Percentiles rank a stretch among this genome's conserved stretches.
These are phyloP conservation scores for Suillus sp. DNA, from an alignment of 768 basidiomycete species.

Conservation along the genomic window DNA sequence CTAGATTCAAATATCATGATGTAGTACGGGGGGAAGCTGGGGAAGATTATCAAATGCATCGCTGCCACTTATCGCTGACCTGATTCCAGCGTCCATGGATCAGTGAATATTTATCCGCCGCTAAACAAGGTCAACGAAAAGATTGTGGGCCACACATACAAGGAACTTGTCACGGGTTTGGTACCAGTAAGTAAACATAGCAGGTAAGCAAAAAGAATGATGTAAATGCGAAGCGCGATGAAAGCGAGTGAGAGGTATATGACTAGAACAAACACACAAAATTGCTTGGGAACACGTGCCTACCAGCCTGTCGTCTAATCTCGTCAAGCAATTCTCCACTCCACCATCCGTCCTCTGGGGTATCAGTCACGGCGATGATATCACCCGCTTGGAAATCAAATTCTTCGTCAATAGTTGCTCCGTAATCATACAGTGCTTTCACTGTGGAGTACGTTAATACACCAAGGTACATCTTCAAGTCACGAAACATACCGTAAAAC, in stretches of 20 bases:
- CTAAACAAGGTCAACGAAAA: background rate
- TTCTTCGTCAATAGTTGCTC: conserved; percentile 85
- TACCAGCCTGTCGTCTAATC: conserved; percentile 64
- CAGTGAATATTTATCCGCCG: background rate
- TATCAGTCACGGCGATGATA: conserved; percentile 92
- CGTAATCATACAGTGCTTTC: conserved; percentile 88
- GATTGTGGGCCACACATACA: background rate
- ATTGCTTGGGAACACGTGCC: conserved; percentile 86
- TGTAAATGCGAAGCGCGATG: background rate
- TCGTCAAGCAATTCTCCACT: conserved; percentile 86
- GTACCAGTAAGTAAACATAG: conserved; percentile 2
- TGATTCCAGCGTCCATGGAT: background rate
- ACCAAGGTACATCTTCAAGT: conserved; percentile 12
- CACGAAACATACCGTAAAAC: conserved; percentile 75
- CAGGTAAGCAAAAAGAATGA: conserved; percentile 5
- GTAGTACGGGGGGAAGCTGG: background rate
- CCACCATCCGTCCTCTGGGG: conserved; percentile 99
- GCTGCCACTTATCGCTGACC: background rate
- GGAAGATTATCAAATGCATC: background rate
- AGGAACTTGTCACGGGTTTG: background rate
- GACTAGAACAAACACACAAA: conserved; percentile 77
- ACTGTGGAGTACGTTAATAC: conserved; percentile 47
- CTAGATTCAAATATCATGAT: background rate
- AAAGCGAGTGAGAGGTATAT: conserved; percentile 6
- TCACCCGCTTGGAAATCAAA: conserved; percentile 96